phyloP scores from a whole-genome alignment of 2,329 filamentous ascomycete species.

The Phymatotrichopsis omnivora region DNA sequence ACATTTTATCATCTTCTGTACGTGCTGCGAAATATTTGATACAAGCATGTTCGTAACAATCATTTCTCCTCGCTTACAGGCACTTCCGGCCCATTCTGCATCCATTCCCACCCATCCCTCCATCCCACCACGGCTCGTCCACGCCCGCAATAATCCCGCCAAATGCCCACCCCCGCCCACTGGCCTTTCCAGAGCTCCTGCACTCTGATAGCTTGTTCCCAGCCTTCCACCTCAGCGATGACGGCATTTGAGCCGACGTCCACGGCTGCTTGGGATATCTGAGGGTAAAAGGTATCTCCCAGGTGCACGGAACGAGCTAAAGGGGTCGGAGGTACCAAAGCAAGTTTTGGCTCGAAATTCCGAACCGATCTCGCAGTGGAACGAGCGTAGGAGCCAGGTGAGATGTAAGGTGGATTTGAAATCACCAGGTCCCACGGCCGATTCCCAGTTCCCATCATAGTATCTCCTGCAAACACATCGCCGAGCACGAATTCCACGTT shows the following conservation, averaged over 20 bases:
- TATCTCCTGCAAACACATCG: conserved; percentile 32
- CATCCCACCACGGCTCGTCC: conserved; percentile 30
- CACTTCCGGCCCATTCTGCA: conserved; percentile 12
- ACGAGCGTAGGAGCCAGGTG: conserved; percentile 49
- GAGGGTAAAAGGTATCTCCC: conserved; percentile 31
- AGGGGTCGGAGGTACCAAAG: conserved; percentile 68
- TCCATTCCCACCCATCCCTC: conserved; percentile 22
- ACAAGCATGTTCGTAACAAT: background rate
- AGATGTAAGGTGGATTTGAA: conserved; percentile 89
- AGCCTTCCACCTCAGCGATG: conserved; percentile 29
- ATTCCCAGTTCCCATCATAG: background rate
- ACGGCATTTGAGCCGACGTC: conserved; percentile 22
- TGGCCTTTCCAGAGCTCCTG: conserved; percentile 8
- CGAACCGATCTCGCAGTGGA: conserved; percentile 65
- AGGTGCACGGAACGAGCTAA: too few relatives aligned
- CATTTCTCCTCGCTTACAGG: conserved; percentile 6
- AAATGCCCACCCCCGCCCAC: conserved; percentile 21
- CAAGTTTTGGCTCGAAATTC: conserved; percentile 67
- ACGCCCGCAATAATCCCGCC: conserved; percentile 29
- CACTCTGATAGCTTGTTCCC: conserved; percentile 27
- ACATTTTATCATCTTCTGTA: too few relatives aligned
- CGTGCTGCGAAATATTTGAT: too few relatives aligned
- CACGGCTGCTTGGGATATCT: conserved; percentile 22
- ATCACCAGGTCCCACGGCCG: conserved; percentile 54
- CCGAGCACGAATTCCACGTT: conserved; percentile 33